Conservation (phyloP, 2,329 filamentous ascomycete genomes). For the Colletotrichum shisoi region DNA sequence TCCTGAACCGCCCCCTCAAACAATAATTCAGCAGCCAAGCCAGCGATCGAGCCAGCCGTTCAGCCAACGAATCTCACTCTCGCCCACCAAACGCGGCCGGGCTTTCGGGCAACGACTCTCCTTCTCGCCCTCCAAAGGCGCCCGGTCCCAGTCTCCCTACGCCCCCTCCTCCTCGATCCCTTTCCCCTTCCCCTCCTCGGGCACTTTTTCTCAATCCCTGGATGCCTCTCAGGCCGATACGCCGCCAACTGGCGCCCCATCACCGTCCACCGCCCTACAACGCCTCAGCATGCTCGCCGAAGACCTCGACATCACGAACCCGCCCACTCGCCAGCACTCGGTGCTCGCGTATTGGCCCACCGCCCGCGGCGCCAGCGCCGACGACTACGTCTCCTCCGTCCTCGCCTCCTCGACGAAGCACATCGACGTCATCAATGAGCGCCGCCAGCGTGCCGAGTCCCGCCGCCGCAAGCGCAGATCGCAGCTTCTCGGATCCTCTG, state of each 20-base stretch:
- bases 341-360: slow-evolving; percentile 53
- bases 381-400: slow-evolving; percentile 52
- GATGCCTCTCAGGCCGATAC: not conserved
- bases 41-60: slow-evolving; percentile 23
- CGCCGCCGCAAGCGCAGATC: slow-evolving; percentile 35
- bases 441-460: slow-evolving; percentile 47
- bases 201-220: slow-evolving; percentile 16
- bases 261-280: slow-evolving; percentile 30
- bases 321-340: slow-evolving; percentile 37
- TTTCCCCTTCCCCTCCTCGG: slow-evolving; percentile 18
- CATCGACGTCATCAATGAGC: slow-evolving; percentile 48
- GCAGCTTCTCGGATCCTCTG: slow-evolving; percentile 18
- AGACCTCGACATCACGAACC: slow-evolving; percentile 12
- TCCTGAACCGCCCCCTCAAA: slow-evolving; percentile 20
- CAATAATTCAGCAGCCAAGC: slow-evolving; percentile 1
- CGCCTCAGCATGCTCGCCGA: slow-evolving; percentile 38
- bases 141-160: slow-evolving; percentile 5
- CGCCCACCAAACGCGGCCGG: slow-evolving; percentile 24
- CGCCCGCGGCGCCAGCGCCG: slow-evolving; percentile 48
- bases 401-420: slow-evolving; percentile 49
- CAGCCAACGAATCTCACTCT: slow-evolving; percentile 20
- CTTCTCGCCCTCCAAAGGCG: slow-evolving; percentile 24
- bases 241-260: not conserved
- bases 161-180: slow-evolving; percentile 14
- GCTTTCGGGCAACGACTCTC: slow-evolving; percentile 17